These are phyloP conservation scores for Elongisporangium senticosum DNA, from an alignment of 352 stramenopile genomes.

Conservation along the genomic window DNA sequence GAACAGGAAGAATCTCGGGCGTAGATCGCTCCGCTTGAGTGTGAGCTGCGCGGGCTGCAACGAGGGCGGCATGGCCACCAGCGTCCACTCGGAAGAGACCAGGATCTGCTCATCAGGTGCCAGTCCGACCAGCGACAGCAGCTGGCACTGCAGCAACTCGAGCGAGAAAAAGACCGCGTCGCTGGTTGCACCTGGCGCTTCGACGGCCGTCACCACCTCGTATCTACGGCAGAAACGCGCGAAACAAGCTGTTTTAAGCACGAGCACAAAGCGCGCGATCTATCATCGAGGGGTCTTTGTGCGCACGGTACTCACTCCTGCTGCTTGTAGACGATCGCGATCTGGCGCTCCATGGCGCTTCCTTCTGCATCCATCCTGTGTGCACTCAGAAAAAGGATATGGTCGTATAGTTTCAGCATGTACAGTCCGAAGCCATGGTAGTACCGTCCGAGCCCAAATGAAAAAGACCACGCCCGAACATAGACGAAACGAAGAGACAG, in stretches of 20 bases:
- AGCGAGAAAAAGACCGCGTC: conserved; percentile 17
- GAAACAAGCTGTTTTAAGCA: background rate
- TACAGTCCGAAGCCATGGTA: background rate
- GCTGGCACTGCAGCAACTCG: conserved; percentile 63
- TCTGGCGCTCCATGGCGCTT: conserved; percentile 10
- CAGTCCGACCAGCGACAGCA: conserved; percentile 62
- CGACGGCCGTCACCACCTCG: conserved; percentile 1
- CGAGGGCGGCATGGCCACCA: conserved; percentile 21
- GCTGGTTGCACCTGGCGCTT: background rate
- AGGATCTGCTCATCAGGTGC: conserved; percentile 52
- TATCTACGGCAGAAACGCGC: background rate
- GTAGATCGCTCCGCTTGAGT: conserved; percentile 7
- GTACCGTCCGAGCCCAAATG: background rate
- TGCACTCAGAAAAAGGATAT: background rate
- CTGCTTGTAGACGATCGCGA: conserved; percentile 47
- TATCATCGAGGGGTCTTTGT: background rate
- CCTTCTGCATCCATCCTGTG: conserved; percentile 1
- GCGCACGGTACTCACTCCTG: conserved; percentile 39
- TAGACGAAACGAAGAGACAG: conserved; percentile 2
- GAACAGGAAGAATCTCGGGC: conserved; percentile 40
- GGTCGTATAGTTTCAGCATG: background rate
- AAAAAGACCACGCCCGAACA: background rate
- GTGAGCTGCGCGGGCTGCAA: background rate
- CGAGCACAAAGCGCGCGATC: background rate
- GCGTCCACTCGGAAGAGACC: conserved; percentile 32